These are phyloP conservation scores for Sporothrix protearum DNA, from an alignment of 2,329 filamentous ascomycete genomes.

Conservation along the genomic window DNA sequence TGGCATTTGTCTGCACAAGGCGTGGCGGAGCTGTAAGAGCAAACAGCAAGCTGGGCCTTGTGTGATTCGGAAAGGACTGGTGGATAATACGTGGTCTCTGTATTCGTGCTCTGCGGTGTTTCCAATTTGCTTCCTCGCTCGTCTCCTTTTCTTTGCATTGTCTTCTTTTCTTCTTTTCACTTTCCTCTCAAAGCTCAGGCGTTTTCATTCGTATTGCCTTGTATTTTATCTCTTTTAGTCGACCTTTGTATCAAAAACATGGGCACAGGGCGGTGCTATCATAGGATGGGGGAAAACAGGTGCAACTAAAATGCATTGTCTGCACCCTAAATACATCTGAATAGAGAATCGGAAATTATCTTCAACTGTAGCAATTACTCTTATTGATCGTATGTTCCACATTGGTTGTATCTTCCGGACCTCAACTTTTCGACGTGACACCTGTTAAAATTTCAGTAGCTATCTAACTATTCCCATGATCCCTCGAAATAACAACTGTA, in stretches of 20 bases:
- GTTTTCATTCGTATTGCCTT: background rate
- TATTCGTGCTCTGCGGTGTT: background rate
- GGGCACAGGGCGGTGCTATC: background rate
- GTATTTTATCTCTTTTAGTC: background rate
- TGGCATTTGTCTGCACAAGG: background rate
- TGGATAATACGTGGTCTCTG: background rate
- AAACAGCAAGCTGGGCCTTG: too few species aligned
- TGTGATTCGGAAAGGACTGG: background rate
- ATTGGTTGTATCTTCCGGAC: background rate
- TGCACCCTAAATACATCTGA: background rate
- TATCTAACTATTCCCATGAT: too few species aligned
- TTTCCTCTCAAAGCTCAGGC: slow-evolving; percentile 2
- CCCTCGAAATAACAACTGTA: too few species aligned
- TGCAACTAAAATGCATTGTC: slow-evolving; percentile 7
- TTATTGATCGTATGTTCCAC: background rate
- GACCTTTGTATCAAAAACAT: background rate
- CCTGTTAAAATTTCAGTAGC: too few species aligned
- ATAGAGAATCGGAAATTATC: slow-evolving; percentile 2
- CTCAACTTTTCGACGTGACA: too few species aligned
- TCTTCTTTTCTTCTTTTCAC: background rate
- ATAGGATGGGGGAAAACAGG: background rate
- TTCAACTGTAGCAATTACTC: background rate
- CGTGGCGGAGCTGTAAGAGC: background rate
- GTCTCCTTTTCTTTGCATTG: background rate
- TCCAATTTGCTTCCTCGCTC: background rate